Conservation (phyloP, 106 monocot species). For the Acorus gramineus region DNA sequence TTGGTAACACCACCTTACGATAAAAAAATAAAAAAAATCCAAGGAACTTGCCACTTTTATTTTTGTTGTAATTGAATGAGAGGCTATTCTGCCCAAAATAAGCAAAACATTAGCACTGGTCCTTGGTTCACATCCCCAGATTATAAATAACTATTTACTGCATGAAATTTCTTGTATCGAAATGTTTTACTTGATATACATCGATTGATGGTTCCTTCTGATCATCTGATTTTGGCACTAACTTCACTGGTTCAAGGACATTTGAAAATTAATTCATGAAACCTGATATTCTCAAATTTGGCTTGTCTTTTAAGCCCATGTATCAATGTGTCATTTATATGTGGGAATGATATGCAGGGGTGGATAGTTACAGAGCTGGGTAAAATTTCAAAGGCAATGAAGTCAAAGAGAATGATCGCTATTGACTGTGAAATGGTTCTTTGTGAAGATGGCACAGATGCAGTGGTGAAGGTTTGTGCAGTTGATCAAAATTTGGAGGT, state of each 20-base stretch:
- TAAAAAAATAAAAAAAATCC: too few relatives aligned
- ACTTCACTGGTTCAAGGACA: neutral
- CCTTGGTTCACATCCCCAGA: too few relatives aligned
- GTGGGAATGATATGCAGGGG: slow-evolving; percentile 23
- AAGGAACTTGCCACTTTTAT: too few relatives aligned
- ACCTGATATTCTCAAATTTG: neutral
- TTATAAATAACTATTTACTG: too few relatives aligned
- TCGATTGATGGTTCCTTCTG: too few relatives aligned
- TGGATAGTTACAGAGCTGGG: slow-evolving; percentile 47
- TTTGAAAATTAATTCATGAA: neutral
- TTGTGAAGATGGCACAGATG: slow-evolving; percentile 71
- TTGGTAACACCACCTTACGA: too few relatives aligned
- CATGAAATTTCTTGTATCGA: too few relatives aligned
- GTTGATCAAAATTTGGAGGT: slow-evolving; percentile 74
- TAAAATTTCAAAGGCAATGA: slow-evolving; percentile 33
- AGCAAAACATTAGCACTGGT: too few relatives aligned
- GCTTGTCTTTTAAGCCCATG: neutral
- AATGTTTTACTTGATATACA: too few relatives aligned
- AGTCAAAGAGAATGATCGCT: slow-evolving; percentile 37
- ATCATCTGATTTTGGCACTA: too few relatives aligned
- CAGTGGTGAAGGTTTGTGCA: slow-evolving; percentile 62
- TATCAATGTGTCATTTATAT: neutral
- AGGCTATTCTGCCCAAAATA: too few relatives aligned
- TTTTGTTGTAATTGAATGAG: too few relatives aligned
- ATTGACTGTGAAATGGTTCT: slow-evolving; percentile 84